A percentile compares a stretch with the other conserved stretches of the same genome.
Evolutionary conservation across 1,284 basidiomycete genomes (phyloP).

Genomic region (Fomes fomentarius): DNA sequence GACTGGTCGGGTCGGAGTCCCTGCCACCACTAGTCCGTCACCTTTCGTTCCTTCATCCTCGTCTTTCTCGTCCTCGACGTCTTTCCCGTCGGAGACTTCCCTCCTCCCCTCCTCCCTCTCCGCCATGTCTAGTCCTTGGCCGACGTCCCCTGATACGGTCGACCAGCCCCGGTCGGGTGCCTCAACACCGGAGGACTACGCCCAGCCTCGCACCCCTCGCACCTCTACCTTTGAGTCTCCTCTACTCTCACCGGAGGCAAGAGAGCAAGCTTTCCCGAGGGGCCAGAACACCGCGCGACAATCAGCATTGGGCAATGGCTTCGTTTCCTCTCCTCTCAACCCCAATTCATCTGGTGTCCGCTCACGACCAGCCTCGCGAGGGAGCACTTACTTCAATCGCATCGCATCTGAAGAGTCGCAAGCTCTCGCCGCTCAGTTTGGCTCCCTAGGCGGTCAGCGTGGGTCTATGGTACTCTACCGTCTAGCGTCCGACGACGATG

Average conservation of each 20-base stretch:
- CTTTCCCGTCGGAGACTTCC: slow-evolving; percentile 3
- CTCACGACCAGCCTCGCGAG: slow-evolving; percentile 32
- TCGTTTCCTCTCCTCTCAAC: slow-evolving; percentile 53
- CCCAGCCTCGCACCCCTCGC: slow-evolving; percentile 30
- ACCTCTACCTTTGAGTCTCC: slow-evolving; percentile 34
- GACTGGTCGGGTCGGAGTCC: neutral
- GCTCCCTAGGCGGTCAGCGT: slow-evolving; percentile 33
- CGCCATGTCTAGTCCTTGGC: slow-evolving; percentile 32
- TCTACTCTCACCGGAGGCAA: slow-evolving; percentile 29
- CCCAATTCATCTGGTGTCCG: slow-evolving; percentile 38
- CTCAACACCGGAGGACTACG: slow-evolving; percentile 28
- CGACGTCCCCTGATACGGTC: slow-evolving; percentile 24
- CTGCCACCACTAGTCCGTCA: slow-evolving; percentile 1
- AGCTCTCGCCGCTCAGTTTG: slow-evolving; percentile 37
- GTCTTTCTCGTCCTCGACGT: slow-evolving; percentile 6
- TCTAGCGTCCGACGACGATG: slow-evolving; percentile 49
- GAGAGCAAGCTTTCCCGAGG: slow-evolving; percentile 22
- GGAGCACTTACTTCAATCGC: slow-evolving; percentile 27
- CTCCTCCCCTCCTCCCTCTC: slow-evolving; percentile 10
- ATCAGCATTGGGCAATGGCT: slow-evolving; percentile 36
- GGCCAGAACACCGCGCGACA: slow-evolving; percentile 33
- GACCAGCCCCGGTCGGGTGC: slow-evolving; percentile 25
- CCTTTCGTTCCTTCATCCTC: slow-evolving; percentile 11
- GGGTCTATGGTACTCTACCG: slow-evolving; percentile 74
- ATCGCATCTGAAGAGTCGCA: slow-evolving; percentile 49